A percentile compares a stretch with the other conserved stretches of the same genome.
Conservation (phyloP, 2,329 filamentous ascomycete genomes). For the Diaporthe ilicicola region DNA sequence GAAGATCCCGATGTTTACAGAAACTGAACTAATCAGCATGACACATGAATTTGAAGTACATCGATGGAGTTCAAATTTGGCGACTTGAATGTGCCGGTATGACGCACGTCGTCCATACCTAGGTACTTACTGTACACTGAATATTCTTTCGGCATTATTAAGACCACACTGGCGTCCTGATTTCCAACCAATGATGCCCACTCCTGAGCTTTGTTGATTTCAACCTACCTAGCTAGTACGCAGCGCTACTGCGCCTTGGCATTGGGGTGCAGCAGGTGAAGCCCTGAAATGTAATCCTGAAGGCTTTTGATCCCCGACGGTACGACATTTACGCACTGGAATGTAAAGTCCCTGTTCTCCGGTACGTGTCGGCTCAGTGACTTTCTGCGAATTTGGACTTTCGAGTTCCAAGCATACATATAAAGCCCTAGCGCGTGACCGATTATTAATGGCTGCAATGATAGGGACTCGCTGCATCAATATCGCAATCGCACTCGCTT, state of each 20-base stretch:
- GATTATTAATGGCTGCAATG: not conserved
- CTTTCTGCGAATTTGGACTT: not conserved
- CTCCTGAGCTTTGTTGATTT: not conserved
- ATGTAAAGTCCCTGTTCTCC: not conserved
- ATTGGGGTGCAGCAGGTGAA: constrained; percentile 3
- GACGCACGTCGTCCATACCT: not conserved
- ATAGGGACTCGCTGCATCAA: not conserved
- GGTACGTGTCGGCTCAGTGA: not conserved
- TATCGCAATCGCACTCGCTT: constrained; percentile 23
- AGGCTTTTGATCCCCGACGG: not conserved
- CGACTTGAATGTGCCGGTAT: not conserved
- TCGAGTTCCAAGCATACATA: not conserved
- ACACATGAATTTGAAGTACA: not conserved
- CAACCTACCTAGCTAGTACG: not conserved
- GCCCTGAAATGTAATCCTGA: not conserved
- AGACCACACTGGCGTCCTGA: not conserved
- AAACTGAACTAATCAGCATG: not conserved
- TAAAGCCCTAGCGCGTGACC: not conserved
- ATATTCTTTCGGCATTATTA: not conserved
- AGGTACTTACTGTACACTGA: not conserved
- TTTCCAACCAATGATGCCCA: not conserved
- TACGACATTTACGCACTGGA: not conserved
- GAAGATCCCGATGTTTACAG: not conserved
- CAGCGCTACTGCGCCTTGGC: not conserved
- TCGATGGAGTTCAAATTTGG: not conserved